These are phyloP conservation scores for Retiboletus flavoniger DNA, from an alignment of 1,284 basidiomycete genomes.

Conservation along the genomic window DNA sequence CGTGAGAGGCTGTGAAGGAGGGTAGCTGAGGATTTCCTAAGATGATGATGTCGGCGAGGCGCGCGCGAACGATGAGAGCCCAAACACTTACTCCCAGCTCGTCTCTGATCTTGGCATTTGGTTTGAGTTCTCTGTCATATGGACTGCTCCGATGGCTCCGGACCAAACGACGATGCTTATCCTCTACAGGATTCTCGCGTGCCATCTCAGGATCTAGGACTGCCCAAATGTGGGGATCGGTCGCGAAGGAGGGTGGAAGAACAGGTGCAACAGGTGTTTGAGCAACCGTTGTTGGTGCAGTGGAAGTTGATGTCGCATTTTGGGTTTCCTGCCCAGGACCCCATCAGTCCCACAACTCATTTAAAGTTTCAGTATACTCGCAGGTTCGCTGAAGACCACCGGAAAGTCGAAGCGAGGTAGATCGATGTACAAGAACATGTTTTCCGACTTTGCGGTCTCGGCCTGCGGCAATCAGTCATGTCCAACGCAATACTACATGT, in stretches of 20 bases:
- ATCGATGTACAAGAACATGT: constrained; percentile 92
- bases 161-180: constrained; percentile 92
- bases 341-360: constrained; percentile 5
- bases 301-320: constrained; percentile 40
- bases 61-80: background rate
- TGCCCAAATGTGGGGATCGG: constrained; percentile 80
- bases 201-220: constrained; percentile 89
- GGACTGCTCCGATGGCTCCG: constrained; percentile 94
- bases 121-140: constrained; percentile 94
- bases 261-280: constrained; percentile 47
- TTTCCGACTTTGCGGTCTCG: constrained; percentile 85
- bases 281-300: constrained; percentile 36
- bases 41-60: background rate
- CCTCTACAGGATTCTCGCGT: constrained; percentile 94
- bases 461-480: constrained; percentile 45
- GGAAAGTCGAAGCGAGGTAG: constrained; percentile 97
- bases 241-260: constrained; percentile 47
- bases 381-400: constrained; percentile 92
- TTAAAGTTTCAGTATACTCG: constrained; percentile 34
- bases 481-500: background rate
- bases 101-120: constrained; percentile 93
- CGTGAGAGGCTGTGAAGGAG: constrained; percentile 85
- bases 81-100: constrained; percentile 72
- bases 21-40: constrained; percentile 87
- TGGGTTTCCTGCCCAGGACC: constrained; percentile 34